These are phyloP conservation scores for Kitagawia praeruptora DNA, from an alignment of 129 eudicot genomes.

Conservation along the genomic window DNA sequence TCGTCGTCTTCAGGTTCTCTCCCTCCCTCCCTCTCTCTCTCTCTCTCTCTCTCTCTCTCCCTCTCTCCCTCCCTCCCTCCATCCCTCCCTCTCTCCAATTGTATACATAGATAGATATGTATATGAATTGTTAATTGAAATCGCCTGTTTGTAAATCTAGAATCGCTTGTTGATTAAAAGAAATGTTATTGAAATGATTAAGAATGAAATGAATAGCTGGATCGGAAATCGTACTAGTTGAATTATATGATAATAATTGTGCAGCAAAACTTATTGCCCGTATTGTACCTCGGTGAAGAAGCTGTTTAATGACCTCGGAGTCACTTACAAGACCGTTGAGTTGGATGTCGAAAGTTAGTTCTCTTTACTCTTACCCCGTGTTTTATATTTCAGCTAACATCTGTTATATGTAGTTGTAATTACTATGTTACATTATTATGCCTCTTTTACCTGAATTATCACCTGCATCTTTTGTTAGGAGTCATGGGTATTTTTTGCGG, in stretches of 20 bases:
- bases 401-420: background rate
- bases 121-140: no score
- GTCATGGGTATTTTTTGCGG: background rate
- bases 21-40: background rate
- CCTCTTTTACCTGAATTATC: background rate
- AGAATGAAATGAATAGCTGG: background rate
- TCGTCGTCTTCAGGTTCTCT: slow-evolving; percentile 73
- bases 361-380: background rate
- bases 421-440: background rate
- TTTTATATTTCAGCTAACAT: background rate
- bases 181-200: slow-evolving; percentile 11
- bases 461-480: no score
- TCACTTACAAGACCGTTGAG: slow-evolving; percentile 61
- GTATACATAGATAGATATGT: no score
- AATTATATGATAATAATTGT: background rate
- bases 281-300: slow-evolving; percentile 68
- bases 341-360: slow-evolving; percentile 64
- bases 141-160: background rate
- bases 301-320: slow-evolving; percentile 47
- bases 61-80: background rate
- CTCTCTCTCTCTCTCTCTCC: background rate
- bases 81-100: background rate
- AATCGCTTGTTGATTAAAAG: background rate
- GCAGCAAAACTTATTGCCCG: slow-evolving; percentile 78
- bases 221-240: background rate